Percentiles rank a stretch among this genome's conserved stretches.
These are phyloP conservation scores for Petunia hybrid DNA, from an alignment of 305 asterid species.

Conservation along the genomic window DNA sequence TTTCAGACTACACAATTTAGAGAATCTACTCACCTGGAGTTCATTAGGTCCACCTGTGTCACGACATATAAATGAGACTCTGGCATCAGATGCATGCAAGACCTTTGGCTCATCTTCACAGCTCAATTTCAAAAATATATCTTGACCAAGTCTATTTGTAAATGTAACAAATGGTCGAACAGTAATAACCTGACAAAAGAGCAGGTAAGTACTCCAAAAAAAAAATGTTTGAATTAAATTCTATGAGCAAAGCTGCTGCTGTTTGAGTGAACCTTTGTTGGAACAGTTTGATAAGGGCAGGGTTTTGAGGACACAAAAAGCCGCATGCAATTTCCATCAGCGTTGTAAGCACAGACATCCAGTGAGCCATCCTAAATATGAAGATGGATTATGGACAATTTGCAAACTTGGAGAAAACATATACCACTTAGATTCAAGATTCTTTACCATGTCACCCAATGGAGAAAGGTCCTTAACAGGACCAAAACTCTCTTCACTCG, in stretches of 20 bases:
- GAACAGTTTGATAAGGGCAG: constrained; percentile 84
- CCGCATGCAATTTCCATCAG: constrained; percentile 80
- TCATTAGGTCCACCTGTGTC: constrained; percentile 64
- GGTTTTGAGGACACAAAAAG: constrained; percentile 90
- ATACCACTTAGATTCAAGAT: constrained; percentile 34
- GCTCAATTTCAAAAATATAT: constrained; percentile 73
- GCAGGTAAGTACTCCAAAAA: constrained; percentile 41
- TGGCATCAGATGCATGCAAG: constrained; percentile 72
- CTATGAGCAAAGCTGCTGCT: background rate
- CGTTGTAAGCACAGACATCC: constrained; percentile 77
- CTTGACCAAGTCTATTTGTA: constrained; percentile 92
- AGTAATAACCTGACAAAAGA: constrained; percentile 71
- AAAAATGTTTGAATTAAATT: constrained; percentile 31
- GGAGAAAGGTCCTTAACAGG: constrained; percentile 88
- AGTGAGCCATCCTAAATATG: constrained; percentile 88
- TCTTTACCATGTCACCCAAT: constrained; percentile 84
- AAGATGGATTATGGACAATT: constrained; percentile 18
- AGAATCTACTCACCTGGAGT: constrained; percentile 72
- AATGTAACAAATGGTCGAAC: constrained; percentile 91
- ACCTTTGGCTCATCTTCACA: constrained; percentile 86
- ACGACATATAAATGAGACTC: constrained; percentile 75
- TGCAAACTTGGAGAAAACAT: constrained; percentile 22
- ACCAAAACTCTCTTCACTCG: constrained; percentile 82
- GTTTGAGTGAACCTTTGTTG: constrained; percentile 80
- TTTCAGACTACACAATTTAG: constrained; percentile 18